These are phyloP conservation scores for Cytospora chrysosperma DNA, from an alignment of 2,329 filamentous ascomycete genomes.

Conservation along the genomic window DNA sequence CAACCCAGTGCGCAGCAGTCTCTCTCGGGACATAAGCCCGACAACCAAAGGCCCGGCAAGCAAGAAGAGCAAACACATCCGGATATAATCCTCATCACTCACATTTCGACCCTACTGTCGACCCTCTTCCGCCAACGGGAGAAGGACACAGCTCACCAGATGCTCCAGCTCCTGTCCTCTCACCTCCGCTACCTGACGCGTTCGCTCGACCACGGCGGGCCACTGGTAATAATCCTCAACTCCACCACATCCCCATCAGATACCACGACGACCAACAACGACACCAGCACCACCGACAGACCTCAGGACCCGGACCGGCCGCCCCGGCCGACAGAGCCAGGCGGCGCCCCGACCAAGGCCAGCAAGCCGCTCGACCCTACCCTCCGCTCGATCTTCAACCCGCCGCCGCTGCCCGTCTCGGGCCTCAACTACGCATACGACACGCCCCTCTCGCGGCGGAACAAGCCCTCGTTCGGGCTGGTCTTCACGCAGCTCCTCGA, in stretches of 20 bases:
- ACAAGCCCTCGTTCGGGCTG: conserved; percentile 53
- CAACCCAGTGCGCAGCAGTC: not conserved
- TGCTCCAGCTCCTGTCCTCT: conserved; percentile 47
- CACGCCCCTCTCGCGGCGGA: conserved; percentile 31
- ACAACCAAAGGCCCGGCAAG: conserved; percentile 5
- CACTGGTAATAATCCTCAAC: conserved; percentile 57
- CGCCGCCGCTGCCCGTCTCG: conserved; percentile 29
- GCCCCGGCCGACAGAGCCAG: conserved; percentile 5
- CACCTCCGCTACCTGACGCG: conserved; percentile 47
- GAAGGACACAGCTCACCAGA: conserved; percentile 46
- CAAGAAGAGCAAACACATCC: conserved; percentile 30
- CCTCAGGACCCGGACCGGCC: conserved; percentile 1
- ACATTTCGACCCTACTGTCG: conserved; percentile 52
- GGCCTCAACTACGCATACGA: conserved; percentile 25
- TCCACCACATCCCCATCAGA: conserved; percentile 38
- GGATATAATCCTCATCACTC: conserved; percentile 54
- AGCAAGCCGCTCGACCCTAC: conserved; percentile 40
- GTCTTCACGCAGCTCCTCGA: conserved; percentile 56
- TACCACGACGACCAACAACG: not conserved
- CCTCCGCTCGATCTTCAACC: conserved; percentile 51
- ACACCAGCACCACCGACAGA: not conserved
- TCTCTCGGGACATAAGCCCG: not conserved
- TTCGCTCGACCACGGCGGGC: conserved; percentile 36
- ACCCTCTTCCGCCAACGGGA: conserved; percentile 51
- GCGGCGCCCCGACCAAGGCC: conserved; percentile 2